Percentiles rank a stretch among this genome's conserved stretches.
Conservation (phyloP, 2,329 filamentous ascomycete species). For the Pestalotiopsis fici region DNA sequence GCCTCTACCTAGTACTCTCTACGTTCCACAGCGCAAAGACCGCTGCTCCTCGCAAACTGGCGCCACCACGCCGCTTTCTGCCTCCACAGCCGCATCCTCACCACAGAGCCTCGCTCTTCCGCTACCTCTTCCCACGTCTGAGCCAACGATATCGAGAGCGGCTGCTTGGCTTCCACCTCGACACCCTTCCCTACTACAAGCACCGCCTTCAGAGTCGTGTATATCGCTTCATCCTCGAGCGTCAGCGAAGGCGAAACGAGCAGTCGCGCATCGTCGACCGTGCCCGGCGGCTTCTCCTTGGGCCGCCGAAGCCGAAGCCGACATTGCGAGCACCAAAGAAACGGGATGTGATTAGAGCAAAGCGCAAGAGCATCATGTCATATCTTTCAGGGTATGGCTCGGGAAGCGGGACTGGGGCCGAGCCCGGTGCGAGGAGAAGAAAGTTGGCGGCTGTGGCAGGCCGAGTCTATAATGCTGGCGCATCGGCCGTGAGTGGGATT, state of each 20-base stretch:
- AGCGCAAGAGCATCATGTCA: constrained; percentile 29
- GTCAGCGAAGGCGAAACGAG: constrained; percentile 57
- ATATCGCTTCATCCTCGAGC: constrained; percentile 71
- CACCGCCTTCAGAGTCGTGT: constrained; percentile 74
- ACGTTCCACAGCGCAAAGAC: not conserved
- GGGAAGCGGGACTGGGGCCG: constrained; percentile 39
- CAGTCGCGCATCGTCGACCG: constrained; percentile 48
- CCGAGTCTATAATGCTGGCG: constrained; percentile 57
- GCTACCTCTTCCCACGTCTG: constrained; percentile 68
- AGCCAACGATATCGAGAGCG: constrained; percentile 65
- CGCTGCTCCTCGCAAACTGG: constrained; percentile 37
- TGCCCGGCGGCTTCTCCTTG: constrained; percentile 47
- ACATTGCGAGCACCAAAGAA: not conserved
- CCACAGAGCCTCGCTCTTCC: constrained; percentile 53
- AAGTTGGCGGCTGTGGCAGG: constrained; percentile 71
- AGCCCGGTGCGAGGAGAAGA: constrained; percentile 73
- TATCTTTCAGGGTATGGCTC: constrained; percentile 29
- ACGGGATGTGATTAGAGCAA: constrained; percentile 8
- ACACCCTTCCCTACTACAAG: constrained; percentile 71
- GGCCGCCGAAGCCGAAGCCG: constrained; percentile 25
- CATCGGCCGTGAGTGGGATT: constrained; percentile 59
- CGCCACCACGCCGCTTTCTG: constrained; percentile 40
- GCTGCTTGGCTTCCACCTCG: constrained; percentile 71
- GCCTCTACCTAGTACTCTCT: not conserved
- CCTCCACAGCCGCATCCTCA: constrained; percentile 38